A percentile compares a stretch with the other conserved stretches of the same genome.
Evolutionary conservation across 2,329 filamentous ascomycete species (phyloP).

Genomic region (Fusarium heterosporum): DNA sequence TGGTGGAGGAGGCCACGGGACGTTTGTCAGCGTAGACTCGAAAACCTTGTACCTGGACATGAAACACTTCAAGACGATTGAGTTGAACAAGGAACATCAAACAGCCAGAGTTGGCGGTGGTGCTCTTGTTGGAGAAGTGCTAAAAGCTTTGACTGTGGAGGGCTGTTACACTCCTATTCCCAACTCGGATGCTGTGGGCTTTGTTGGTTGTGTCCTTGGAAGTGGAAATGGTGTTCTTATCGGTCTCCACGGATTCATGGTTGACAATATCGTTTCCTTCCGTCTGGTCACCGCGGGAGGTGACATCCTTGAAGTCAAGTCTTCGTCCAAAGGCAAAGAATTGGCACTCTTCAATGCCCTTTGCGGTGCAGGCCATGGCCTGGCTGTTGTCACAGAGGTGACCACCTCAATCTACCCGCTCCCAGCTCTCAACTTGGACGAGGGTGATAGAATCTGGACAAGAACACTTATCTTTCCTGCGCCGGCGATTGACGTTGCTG

Average conservation of each 20-base stretch:
- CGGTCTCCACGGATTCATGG: slow-evolving; percentile 50
- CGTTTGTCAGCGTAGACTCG: slow-evolving; percentile 48
- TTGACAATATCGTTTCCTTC: slow-evolving; percentile 48
- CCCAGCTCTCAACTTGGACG: slow-evolving; percentile 41
- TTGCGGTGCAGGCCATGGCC: slow-evolving; percentile 52
- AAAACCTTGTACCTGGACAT: slow-evolving; percentile 52
- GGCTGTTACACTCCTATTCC: slow-evolving; percentile 51
- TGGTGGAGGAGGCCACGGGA: slow-evolving; percentile 45
- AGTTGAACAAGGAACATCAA: slow-evolving; percentile 41
- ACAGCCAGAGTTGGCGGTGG: slow-evolving; percentile 50
- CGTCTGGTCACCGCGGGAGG: slow-evolving; percentile 46
- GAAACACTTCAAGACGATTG: slow-evolving; percentile 47
- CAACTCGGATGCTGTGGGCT: slow-evolving; percentile 46
- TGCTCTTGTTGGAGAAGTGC: slow-evolving; percentile 43
- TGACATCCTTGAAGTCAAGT: slow-evolving; percentile 22
- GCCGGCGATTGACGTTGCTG: slow-evolving; percentile 35
- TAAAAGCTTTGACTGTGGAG: slow-evolving; percentile 36
- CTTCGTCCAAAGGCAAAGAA: slow-evolving; percentile 36
- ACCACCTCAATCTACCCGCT: slow-evolving; percentile 46
- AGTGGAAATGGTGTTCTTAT: slow-evolving; percentile 45
- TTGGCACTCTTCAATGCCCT: slow-evolving; percentile 48
- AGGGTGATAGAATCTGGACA: slow-evolving; percentile 49
- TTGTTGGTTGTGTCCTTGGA: slow-evolving; percentile 47
- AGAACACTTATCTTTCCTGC: slow-evolving; percentile 49
- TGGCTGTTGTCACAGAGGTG: slow-evolving; percentile 49